Percentiles rank a stretch among this genome's conserved stretches.
phyloP scores from a whole-genome alignment of 768 basidiomycete species.

The Tricholoma sp. region DNA sequence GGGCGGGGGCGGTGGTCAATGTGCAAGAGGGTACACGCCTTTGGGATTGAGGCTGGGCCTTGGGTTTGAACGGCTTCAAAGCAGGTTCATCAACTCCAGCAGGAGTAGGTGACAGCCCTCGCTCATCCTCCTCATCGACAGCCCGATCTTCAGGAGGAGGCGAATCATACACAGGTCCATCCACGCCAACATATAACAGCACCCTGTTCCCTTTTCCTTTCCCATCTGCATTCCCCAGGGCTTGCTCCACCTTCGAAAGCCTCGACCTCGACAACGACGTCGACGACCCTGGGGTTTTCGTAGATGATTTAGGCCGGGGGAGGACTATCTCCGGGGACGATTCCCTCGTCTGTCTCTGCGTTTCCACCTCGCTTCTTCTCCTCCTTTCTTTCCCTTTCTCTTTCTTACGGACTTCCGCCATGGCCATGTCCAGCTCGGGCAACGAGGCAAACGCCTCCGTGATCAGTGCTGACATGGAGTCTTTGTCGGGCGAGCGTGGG shows the following conservation, averaged over 20 bases:
- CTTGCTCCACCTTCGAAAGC: neutral
- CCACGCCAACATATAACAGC: neutral
- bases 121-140: constrained; percentile 2
- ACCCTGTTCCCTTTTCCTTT: neutral
- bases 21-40: neutral
- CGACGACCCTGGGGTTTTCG: too few relatives aligned
- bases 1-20: neutral
- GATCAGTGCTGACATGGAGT: constrained; percentile 5
- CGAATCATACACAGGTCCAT: neutral
- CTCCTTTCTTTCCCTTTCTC: neutral
- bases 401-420: neutral
- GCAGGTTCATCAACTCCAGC: constrained; percentile 1
- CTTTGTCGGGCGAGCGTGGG: neutral
- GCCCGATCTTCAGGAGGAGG: constrained; percentile 4
- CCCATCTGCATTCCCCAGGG: neutral
- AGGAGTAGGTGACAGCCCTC: too few relatives aligned
- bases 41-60: neutral
- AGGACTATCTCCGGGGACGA: neutral
- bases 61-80: neutral
- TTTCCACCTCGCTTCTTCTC: neutral
- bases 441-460: constrained; percentile 3
- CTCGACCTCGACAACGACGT: neutral
- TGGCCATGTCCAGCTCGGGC: neutral
- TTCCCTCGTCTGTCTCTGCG: neutral
- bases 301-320: neutral